A percentile compares a stretch with the other conserved stretches of the same genome.
Evolutionary conservation across 176 grass and related monocot genomes (phyloP).

Genomic region (Musa beccarii): DNA sequence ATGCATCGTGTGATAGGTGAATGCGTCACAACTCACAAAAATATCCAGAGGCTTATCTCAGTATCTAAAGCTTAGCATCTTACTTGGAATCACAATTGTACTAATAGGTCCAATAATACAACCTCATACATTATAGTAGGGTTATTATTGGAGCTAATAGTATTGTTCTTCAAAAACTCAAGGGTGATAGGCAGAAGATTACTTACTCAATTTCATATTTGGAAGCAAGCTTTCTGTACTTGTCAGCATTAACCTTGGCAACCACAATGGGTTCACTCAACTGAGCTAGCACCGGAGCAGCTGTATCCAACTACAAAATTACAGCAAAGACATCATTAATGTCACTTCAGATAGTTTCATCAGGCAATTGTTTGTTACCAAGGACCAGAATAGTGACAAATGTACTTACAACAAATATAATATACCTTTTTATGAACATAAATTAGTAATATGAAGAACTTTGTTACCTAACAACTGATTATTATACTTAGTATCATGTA

Average conservation of each 20-base stretch:
- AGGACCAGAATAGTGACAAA: background rate
- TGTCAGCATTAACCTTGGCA: conserved; percentile 78
- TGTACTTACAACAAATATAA: background rate
- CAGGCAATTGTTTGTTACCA: background rate
- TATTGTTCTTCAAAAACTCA: background rate
- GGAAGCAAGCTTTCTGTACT: conserved; percentile 60
- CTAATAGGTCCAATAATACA: background rate
- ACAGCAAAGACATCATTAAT: conserved; percentile 1
- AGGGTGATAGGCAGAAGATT: conserved; percentile 10
- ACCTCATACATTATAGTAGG: background rate
- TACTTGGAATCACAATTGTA: background rate
- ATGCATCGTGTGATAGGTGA: background rate
- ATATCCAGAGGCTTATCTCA: too few species aligned
- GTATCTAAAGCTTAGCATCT: too few species aligned
- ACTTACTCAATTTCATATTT: conserved; percentile 84
- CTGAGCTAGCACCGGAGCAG: conserved; percentile 49
- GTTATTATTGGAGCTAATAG: background rate
- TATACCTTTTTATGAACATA: background rate
- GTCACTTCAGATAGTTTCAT: background rate
- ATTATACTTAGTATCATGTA: background rate
- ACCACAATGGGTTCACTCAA: conserved; percentile 51
- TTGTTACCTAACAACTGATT: background rate
- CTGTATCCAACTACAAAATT: conserved; percentile 60
- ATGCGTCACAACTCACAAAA: background rate
- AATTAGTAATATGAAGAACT: background rate